phyloP scores from a whole-genome alignment of 1,139 yeast genomes.

The Hansenula sp. region DNA sequence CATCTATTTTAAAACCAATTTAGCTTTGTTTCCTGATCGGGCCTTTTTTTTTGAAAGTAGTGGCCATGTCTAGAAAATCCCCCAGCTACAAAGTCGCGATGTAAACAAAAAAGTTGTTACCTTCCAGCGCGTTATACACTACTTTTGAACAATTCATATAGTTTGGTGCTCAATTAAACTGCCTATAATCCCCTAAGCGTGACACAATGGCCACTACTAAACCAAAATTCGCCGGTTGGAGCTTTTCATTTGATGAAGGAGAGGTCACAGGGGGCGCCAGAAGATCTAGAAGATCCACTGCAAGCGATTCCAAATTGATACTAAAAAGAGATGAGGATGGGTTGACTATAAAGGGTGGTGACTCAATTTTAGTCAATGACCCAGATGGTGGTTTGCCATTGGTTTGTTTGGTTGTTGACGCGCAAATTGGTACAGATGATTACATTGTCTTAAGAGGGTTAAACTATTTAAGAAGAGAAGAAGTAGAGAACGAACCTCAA shows the following conservation, averaged over 20 bases:
- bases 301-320: conserved; percentile 8
- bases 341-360: conserved; percentile 17
- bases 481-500: conserved; percentile 12
- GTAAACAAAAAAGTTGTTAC: too few relatives aligned
- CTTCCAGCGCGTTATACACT: too few relatives aligned
- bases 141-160: too few relatives aligned
- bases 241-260: conserved; percentile 10
- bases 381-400: conserved; percentile 10
- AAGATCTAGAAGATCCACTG: conserved; percentile 4
- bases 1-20: too few relatives aligned
- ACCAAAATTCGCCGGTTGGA: conserved; percentile 20
- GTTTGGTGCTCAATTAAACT: too few relatives aligned
- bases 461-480: conserved; percentile 10
- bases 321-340: conserved; percentile 20
- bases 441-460: conserved; percentile 14
- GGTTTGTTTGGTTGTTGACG: conserved; percentile 13
- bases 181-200: too few relatives aligned
- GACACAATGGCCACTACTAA: conserved; percentile 17
- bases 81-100: too few relatives aligned
- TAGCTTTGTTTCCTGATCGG: too few relatives aligned
- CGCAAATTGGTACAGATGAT: conserved; percentile 16
- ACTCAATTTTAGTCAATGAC: conserved; percentile 12
- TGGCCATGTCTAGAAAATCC: too few relatives aligned
- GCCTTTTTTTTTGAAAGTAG: too few relatives aligned
- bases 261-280: not conserved